Percentiles rank a stretch among this genome's conserved stretches.
These are phyloP conservation scores for Thalia dealbata DNA, from an alignment of 176 grass and related monocot genomes.

Conservation along the genomic window DNA sequence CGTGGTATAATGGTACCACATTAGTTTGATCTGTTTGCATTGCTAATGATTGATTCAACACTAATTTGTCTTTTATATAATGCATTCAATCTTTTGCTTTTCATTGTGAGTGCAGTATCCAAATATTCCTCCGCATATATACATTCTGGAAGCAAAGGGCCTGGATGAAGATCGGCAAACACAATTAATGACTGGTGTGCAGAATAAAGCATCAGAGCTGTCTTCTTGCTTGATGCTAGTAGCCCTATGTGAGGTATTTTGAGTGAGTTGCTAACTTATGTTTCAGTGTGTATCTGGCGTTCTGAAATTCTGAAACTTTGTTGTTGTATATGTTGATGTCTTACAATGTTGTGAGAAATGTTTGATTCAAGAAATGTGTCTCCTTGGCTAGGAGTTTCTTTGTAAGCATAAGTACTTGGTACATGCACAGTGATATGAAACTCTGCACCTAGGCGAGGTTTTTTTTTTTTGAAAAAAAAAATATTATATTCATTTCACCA, in stretches of 20 bases:
- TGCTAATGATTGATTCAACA: background rate
- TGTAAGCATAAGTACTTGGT: background rate
- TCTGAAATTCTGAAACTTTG: background rate
- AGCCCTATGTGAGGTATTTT: conserved; percentile 63
- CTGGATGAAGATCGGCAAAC: conserved; percentile 66
- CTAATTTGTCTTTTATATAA: background rate
- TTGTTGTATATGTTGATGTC: background rate
- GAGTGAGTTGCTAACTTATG: background rate
- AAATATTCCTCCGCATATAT: conserved; percentile 53
- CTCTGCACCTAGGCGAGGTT: background rate
- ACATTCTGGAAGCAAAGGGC: conserved; percentile 67
- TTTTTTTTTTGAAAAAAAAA: no score
- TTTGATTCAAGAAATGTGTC: background rate
- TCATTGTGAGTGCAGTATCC: conserved; percentile 55
- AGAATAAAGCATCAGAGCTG: conserved; percentile 68
- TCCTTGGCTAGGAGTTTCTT: background rate
- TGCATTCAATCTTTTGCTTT: background rate
- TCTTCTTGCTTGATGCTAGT: conserved; percentile 66
- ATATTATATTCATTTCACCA: no score
- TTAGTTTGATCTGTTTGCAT: no score
- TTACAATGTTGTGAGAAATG: background rate
- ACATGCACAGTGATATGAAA: background rate
- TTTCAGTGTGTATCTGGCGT: background rate
- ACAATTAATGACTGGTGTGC: conserved; percentile 44
- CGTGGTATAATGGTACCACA: no score